Conservation (phyloP, 2,329 filamentous ascomycete species). For the Alternaria atra region DNA sequence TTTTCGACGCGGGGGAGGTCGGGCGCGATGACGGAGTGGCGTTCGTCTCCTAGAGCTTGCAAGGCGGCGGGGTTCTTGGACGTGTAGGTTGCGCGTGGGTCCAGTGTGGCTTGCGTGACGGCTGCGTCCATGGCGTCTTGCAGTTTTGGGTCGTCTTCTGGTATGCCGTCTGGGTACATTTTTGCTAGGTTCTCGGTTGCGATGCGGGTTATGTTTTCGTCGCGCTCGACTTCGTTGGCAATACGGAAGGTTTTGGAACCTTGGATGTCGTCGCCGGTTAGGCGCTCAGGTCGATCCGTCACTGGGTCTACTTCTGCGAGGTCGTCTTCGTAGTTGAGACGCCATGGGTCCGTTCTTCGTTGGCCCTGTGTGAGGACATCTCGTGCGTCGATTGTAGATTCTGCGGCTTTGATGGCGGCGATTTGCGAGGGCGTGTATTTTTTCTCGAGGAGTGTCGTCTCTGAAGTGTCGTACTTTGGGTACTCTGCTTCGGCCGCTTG, state of each 20-base stretch:
- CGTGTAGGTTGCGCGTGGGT: slow-evolving; percentile 58
- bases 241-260: slow-evolving; percentile 35
- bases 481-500: slow-evolving; percentile 53
- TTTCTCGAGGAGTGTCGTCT: slow-evolving; percentile 60
- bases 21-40: slow-evolving; percentile 57
- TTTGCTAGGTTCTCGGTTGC: slow-evolving; percentile 48
- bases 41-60: slow-evolving; percentile 60
- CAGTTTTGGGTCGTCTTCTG: slow-evolving; percentile 37
- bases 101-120: slow-evolving; percentile 47
- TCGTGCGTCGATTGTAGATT: slow-evolving; percentile 75
- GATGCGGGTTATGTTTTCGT: slow-evolving; percentile 43
- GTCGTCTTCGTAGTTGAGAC: slow-evolving; percentile 75
- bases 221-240: slow-evolving; percentile 45
- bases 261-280: slow-evolving; percentile 31
- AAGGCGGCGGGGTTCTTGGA: slow-evolving; percentile 60
- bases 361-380: slow-evolving; percentile 79
- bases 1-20: slow-evolving; percentile 59
- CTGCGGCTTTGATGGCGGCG: slow-evolving; percentile 81
- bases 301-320: slow-evolving; percentile 79
- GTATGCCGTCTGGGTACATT: slow-evolving; percentile 47
- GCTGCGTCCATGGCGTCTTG: slow-evolving; percentile 43
- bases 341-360: slow-evolving; percentile 75
- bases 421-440: slow-evolving; percentile 84
- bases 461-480: slow-evolving; percentile 69
- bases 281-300: slow-evolving; percentile 68